These are phyloP conservation scores for Umbelopsis sp. DNA, from an alignment of 192 early-diverging fungal species.

Conservation along the genomic window DNA sequence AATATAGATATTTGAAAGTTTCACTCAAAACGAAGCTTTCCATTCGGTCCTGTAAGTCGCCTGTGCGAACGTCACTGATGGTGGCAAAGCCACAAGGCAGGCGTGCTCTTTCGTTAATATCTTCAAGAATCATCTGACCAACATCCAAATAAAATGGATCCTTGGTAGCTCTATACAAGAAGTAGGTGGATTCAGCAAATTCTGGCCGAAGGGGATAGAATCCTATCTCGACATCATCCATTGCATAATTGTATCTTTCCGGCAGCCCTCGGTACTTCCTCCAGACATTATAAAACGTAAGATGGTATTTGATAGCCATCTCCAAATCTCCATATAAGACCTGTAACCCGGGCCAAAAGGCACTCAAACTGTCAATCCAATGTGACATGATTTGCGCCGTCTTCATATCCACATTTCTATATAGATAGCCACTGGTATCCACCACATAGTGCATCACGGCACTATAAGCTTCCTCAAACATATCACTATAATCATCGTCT, in stretches of 20 bases:
- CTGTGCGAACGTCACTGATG: slow-evolving; percentile 64
- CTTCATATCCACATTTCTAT: slow-evolving; percentile 85
- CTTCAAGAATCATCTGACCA: slow-evolving; percentile 84
- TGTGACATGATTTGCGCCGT: slow-evolving; percentile 63
- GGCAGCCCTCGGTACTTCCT: slow-evolving; percentile 81
- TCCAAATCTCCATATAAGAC: slow-evolving; percentile 86
- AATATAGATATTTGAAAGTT: slow-evolving; percentile 95
- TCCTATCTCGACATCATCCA: slow-evolving; percentile 61
- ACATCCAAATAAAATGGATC: slow-evolving; percentile 91
- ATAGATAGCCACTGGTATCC: slow-evolving; percentile 77
- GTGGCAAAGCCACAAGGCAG: slow-evolving; percentile 83
- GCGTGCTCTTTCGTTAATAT: slow-evolving; percentile 71
- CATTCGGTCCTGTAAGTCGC: slow-evolving; percentile 81
- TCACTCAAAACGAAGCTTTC: slow-evolving; percentile 94
- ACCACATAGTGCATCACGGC: slow-evolving; percentile 65
- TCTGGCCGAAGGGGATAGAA: slow-evolving; percentile 92
- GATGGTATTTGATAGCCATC: slow-evolving; percentile 80
- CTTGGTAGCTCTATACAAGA: slow-evolving; percentile 86
- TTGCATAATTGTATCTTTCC: slow-evolving; percentile 82
- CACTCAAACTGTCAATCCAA: slow-evolving; percentile 90
- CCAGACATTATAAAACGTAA: slow-evolving; percentile 90
- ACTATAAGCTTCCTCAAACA: slow-evolving; percentile 77
- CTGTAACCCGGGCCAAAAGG: slow-evolving; percentile 93
- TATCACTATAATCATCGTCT: slow-evolving; percentile 70
- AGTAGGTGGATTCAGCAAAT: slow-evolving; percentile 93